A percentile compares a stretch with the other conserved stretches of the same genome.
Evolutionary conservation across 805 yeast species (phyloP).

Genomic region (Sugiyamaella lignohabitans): DNA sequence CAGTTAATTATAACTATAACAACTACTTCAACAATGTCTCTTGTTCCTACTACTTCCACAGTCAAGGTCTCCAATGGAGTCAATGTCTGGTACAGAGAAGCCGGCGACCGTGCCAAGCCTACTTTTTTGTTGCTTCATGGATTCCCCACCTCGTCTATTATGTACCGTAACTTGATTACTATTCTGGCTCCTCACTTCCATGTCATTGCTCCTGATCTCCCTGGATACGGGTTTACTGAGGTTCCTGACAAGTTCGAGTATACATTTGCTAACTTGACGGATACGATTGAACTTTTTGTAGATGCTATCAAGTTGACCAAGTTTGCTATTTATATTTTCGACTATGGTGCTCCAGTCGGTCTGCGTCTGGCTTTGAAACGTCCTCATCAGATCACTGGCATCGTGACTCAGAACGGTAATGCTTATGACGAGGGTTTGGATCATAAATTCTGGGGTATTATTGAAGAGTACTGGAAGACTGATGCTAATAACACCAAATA

Average conservation of each 20-base stretch:
- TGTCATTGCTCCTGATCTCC: slow-evolving; percentile 42
- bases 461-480: slow-evolving; percentile 32
- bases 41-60: too few relatives aligned
- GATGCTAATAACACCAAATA: too few relatives aligned
- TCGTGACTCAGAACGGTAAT: slow-evolving; percentile 40
- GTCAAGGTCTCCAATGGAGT: slow-evolving; percentile 14
- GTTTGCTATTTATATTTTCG: slow-evolving; percentile 34
- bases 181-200: slow-evolving; percentile 34
- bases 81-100: slow-evolving; percentile 37
- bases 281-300: slow-evolving; percentile 31
- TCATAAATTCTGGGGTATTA: slow-evolving; percentile 36
- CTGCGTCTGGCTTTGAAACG: slow-evolving; percentile 33
- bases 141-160: slow-evolving; percentile 39
- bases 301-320: slow-evolving; percentile 20
- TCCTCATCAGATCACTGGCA: not conserved
- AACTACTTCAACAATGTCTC: too few relatives aligned
- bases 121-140: slow-evolving; percentile 39
- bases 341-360: slow-evolving; percentile 42
- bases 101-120: slow-evolving; percentile 35
- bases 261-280: slow-evolving; percentile 32
- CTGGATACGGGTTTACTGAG: slow-evolving; percentile 38
- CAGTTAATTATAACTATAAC: too few relatives aligned
- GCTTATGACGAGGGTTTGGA: slow-evolving; percentile 41
- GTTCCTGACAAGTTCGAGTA: slow-evolving; percentile 27
- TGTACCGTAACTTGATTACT: slow-evolving; percentile 36